Conservation (phyloP, 495 filamentous ascomycete species). For the Patellaria atrata region DNA sequence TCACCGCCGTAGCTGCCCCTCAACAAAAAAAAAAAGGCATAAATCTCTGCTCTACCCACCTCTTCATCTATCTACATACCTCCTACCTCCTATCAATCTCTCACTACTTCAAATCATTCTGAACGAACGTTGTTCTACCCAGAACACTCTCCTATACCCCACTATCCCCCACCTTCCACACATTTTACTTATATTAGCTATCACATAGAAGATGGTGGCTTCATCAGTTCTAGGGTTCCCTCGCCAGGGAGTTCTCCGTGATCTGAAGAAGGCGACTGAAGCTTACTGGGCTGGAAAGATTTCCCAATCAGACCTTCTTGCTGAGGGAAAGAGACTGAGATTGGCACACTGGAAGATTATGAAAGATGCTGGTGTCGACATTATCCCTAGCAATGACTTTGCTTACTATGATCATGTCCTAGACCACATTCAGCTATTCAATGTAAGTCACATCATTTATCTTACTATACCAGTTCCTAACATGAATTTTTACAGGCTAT, state of each 20-base stretch:
- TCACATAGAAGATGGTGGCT: conserved; percentile 20
- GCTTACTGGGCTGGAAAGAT: conserved; percentile 93
- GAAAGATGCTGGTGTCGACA: conserved; percentile 89
- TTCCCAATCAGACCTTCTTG: conserved; percentile 70
- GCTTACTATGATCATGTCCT: conserved; percentile 97
- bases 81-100: too few species aligned
- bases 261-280: conserved; percentile 99
- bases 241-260: conserved; percentile 94
- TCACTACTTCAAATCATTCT: too few species aligned
- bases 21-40: too few species aligned
- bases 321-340: conserved; percentile 91
- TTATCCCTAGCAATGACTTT: conserved; percentile 99
- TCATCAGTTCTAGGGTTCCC: conserved; percentile 40
- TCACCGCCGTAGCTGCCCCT: too few species aligned
- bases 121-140: too few species aligned
- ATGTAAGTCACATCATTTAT: conserved; percentile 52
- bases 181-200: too few species aligned
- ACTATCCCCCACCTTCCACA: too few species aligned
- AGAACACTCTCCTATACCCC: too few species aligned
- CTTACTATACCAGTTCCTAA: conserved; percentile 1
- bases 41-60: too few species aligned
- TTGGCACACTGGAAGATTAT: conserved; percentile 97
- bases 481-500: conserved; percentile 49
- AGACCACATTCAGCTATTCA: conserved; percentile 97
- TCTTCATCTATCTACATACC: too few species aligned